These are phyloP conservation scores for Heteromeles arbutifolia DNA, from an alignment of 306 rosid species.

Conservation along the genomic window DNA sequence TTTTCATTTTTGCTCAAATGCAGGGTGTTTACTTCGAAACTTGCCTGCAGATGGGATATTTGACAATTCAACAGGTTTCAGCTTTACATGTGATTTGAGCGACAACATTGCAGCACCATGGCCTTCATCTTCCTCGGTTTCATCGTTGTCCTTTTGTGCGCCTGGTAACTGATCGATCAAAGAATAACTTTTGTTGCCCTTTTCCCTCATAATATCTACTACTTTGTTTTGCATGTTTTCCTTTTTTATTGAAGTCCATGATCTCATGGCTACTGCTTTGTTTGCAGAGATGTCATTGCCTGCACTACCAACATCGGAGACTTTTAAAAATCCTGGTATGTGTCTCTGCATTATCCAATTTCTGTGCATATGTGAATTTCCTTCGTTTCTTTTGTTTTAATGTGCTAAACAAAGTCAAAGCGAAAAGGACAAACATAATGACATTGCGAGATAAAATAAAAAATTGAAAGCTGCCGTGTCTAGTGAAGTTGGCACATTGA, in stretches of 20 bases:
- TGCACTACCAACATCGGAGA: constrained; percentile 81
- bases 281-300: constrained; percentile 96
- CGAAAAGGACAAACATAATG: neutral
- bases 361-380: neutral
- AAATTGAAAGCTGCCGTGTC: neutral
- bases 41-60: constrained; percentile 75
- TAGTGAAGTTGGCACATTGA: neutral
- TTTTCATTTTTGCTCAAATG: constrained; percentile 16
- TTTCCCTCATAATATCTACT: neutral
- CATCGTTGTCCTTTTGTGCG: constrained; percentile 84
- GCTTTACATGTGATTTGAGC: constrained; percentile 89
- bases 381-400: neutral
- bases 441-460: neutral
- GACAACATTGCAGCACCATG: constrained; percentile 94
- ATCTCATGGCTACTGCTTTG: constrained; percentile 1
- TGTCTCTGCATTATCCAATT: constrained; percentile 12
- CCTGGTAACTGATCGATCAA: constrained; percentile 60
- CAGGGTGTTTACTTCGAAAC: constrained; percentile 95
- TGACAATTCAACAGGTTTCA: constrained; percentile 74
- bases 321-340: constrained; percentile 74
- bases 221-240: neutral
- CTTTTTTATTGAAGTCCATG: neutral
- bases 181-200: neutral
- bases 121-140: constrained; percentile 82
- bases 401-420: neutral